These are phyloP conservation scores for Gilbertella persicaria DNA, from an alignment of 371 early-diverging fungal species.

Conservation along the genomic window DNA sequence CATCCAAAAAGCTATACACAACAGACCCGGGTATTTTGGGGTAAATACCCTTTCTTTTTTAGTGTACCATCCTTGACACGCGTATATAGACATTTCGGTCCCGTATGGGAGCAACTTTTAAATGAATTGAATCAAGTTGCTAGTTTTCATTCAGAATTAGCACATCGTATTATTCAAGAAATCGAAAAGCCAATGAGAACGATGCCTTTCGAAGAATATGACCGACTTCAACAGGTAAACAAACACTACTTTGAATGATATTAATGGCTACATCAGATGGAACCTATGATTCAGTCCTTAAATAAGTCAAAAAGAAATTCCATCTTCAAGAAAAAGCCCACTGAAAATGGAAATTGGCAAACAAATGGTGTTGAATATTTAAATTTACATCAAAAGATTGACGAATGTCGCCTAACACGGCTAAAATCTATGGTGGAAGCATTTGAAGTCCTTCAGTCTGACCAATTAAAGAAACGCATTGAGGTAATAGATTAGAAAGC, in stretches of 20 bases:
- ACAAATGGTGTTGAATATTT: conserved; percentile 17
- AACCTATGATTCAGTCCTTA: conserved; percentile 7
- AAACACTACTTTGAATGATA: neutral
- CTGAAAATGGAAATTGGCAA: conserved; percentile 1
- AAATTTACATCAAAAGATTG: conserved; percentile 44
- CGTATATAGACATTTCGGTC: conserved; percentile 15
- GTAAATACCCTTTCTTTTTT: conserved; percentile 5
- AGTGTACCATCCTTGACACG: neutral
- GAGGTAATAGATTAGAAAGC: neutral
- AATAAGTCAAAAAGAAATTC: conserved; percentile 8
- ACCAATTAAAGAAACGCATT: conserved; percentile 29
- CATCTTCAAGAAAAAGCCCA: conserved; percentile 25
- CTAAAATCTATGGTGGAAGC: conserved; percentile 37
- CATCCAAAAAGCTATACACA: conserved; percentile 18
- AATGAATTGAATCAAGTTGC: conserved; percentile 17
- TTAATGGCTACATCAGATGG: conserved; percentile 6
- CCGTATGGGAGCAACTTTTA: conserved; percentile 22
- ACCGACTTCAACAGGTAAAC: conserved; percentile 12
- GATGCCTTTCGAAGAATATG: conserved; percentile 6
- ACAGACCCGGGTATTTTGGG: conserved; percentile 15
- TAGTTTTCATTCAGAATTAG: conserved; percentile 18
- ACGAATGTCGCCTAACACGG: conserved; percentile 45
- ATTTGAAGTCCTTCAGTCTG: conserved; percentile 57
- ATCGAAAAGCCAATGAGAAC: conserved; percentile 22
- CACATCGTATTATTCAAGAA: conserved; percentile 12